Evolutionary conservation across 2,329 filamentous ascomycete species (phyloP), one percentile per base, ranked within the genome.

Genomic region (Ceratocystis cacaofunesta): DNA sequence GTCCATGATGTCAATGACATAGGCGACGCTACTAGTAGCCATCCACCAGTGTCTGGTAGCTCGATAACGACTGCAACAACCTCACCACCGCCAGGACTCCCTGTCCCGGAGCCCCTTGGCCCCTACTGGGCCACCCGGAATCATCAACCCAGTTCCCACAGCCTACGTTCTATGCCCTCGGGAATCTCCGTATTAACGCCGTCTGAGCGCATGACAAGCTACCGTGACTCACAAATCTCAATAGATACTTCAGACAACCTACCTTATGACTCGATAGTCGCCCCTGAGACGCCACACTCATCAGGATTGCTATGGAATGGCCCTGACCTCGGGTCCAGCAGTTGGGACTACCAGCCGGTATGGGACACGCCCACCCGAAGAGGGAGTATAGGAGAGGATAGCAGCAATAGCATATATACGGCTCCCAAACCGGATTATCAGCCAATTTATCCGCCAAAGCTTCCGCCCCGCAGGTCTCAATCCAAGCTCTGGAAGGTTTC

Each of bases 161-260:
- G 1, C 12, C 61, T 32, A 17, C 28, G 44, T 36, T 15, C 19
- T 3, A 30, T 44, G 7, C 55, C 61, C 32, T 66, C 65, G 5
- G n/a, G 44, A 22, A 36, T 66, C 5, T 66, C 61, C 19, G 19
- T 66, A 22, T 50, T 66, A 19, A 61, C 61, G 30, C 65, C 52
- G 19, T 63, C 61, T 8, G 61, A 66, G n/a, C 28, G 44, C 25
- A 41, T 5, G 3, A 19, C 61, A 2, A 17, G 50, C 22, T 19
- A 36, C 10, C 52, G 44, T n/a, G 32, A 50, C 7, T 66, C 65
- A 6, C 25, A 60, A 17, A 43, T 66, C 3, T 66, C 65, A 32
- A 36, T 63, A 12, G 44, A 46, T 28, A 61, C 61, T 19, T 19
- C 22, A 30, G 17, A 58, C 5, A n/a, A 36, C 55, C 4, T 30